These are phyloP conservation scores for Colletotrichum chlorophyti DNA, from an alignment of 2,329 filamentous ascomycete species.

Conservation along the genomic window DNA sequence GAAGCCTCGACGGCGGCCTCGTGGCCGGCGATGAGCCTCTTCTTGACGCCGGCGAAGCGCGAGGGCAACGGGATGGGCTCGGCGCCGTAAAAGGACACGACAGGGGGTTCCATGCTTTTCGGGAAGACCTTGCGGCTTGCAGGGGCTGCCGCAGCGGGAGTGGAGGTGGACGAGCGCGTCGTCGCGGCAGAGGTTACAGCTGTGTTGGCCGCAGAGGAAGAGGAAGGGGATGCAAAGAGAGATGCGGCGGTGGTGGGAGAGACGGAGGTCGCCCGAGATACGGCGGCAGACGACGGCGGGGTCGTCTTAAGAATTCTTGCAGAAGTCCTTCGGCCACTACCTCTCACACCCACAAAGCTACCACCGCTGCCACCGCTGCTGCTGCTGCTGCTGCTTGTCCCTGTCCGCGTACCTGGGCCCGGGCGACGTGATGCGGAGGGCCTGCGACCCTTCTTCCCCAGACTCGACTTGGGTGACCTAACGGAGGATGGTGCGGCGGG, in stretches of 20 bases:
- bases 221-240: constrained; percentile 4
- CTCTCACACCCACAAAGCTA: not conserved
- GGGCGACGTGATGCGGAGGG: no score
- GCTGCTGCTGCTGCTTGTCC: not conserved
- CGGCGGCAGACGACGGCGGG: constrained; percentile 22
- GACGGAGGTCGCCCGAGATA: constrained; percentile 22
- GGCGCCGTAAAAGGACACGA: constrained; percentile 63
- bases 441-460: constrained; percentile 27
- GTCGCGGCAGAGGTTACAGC: constrained; percentile 6
- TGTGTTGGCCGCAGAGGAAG: constrained; percentile 4
- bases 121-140: constrained; percentile 28
- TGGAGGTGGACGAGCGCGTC: constrained; percentile 18
- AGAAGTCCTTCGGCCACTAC: constrained; percentile 16
- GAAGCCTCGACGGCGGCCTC: constrained; percentile 44
- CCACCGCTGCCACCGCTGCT: not conserved
- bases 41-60: constrained; percentile 49
- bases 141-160: constrained; percentile 3
- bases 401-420: constrained; percentile 8
- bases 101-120: constrained; percentile 40
- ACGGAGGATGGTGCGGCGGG: constrained; percentile 1
- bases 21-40: constrained; percentile 44
- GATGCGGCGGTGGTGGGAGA: constrained; percentile 10
- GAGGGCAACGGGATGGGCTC: constrained; percentile 48
- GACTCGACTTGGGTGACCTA: constrained; percentile 10
- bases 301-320: constrained; percentile 28